Evolutionary conservation across 495 filamentous ascomycete genomes (phyloP).

Genomic region (Viridothelium virens): DNA sequence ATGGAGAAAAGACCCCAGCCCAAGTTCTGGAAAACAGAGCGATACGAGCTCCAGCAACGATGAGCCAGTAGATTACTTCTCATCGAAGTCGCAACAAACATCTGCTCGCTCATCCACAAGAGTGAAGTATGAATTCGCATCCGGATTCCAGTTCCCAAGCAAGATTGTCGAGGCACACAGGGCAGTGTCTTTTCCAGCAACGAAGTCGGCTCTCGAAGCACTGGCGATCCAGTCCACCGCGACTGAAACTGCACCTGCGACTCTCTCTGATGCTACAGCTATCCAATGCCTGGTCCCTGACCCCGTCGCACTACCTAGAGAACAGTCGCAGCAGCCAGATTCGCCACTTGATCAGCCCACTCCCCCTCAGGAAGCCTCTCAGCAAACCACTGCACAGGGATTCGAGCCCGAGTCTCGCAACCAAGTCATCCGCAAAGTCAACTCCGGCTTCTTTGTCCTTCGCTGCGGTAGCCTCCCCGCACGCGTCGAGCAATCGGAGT

Average conservation of each 20-base stretch:
- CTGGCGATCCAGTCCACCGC: neutral
- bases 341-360: constrained; percentile 32
- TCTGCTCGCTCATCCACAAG: neutral
- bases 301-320: neutral
- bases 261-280: neutral
- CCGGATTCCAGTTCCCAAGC: neutral
- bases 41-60: neutral
- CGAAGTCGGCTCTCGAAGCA: neutral
- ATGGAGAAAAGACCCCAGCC: constrained; percentile 25
- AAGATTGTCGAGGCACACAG: neutral
- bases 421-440: constrained; percentile 49
- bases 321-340: constrained; percentile 26
- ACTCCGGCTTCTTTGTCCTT: constrained; percentile 55
- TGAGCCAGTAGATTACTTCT: neutral
- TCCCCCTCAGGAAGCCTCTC: neutral
- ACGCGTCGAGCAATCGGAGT: neutral
- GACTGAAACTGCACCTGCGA: neutral
- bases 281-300: too few species aligned
- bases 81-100: neutral
- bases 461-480: constrained; percentile 44
- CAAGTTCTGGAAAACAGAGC: constrained; percentile 23
- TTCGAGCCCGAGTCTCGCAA: constrained; percentile 23
- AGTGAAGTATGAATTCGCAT: constrained; percentile 2
- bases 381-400: neutral
- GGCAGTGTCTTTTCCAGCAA: neutral